Evolutionary conservation across 2,329 filamentous ascomycete genomes (phyloP).

Genomic region (Colletotrichum siamense): DNA sequence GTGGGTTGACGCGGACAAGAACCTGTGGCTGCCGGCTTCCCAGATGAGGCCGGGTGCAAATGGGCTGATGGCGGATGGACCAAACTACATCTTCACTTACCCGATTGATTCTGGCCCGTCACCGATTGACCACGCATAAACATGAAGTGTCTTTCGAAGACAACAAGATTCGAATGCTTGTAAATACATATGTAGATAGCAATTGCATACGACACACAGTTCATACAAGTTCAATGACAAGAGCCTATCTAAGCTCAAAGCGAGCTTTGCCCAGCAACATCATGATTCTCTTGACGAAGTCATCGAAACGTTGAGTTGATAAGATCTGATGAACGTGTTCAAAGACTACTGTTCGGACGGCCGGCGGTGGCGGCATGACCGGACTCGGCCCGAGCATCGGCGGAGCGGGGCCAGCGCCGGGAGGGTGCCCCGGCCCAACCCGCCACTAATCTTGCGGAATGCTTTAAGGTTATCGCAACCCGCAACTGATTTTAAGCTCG

Average conservation of each 20-base stretch:
- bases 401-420: neutral
- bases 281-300: neutral
- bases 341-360: neutral
- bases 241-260: no score
- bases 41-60: neutral
- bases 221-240: neutral
- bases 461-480: neutral
- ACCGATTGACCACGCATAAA: neutral
- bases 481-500: neutral
- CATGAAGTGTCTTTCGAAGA: rapidly evolving
- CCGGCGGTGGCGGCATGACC: neutral
- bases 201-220: neutral
- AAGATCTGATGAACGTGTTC: neutral
- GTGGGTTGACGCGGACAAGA: constrained; percentile 1
- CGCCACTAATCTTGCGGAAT: neutral
- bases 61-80: neutral
- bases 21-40: neutral
- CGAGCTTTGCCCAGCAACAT: neutral
- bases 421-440: neutral
- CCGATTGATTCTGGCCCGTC: neutral
- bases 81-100: neutral
- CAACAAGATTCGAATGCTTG: neutral
- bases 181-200: neutral
- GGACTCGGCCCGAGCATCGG: neutral
- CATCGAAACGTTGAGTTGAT: neutral